These are phyloP conservation scores for Nothophytophthora sp. DNA, from an alignment of 352 stramenopile genomes.

Conservation along the genomic window DNA sequence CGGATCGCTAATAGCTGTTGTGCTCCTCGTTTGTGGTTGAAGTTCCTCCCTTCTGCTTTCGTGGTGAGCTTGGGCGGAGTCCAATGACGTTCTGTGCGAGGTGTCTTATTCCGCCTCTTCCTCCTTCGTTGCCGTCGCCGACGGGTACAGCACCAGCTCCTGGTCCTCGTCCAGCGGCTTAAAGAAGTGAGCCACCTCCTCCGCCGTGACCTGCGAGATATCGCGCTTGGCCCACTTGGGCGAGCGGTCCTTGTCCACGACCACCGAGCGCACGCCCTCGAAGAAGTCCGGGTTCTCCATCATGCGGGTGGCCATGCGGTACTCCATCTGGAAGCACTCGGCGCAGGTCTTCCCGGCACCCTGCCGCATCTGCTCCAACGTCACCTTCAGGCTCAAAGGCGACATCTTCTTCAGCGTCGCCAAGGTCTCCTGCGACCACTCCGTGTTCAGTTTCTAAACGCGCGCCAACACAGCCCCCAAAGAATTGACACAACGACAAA, in stretches of 20 bases:
- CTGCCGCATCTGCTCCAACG: slow-evolving; percentile 93
- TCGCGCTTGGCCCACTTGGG: slow-evolving; percentile 90
- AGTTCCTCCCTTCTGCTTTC: slow-evolving; percentile 14
- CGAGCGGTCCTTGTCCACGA: slow-evolving; percentile 96
- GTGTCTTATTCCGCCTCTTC: slow-evolving; percentile 29
- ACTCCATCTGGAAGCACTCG: slow-evolving; percentile 97
- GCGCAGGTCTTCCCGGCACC: slow-evolving; percentile 79
- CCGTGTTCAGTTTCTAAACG: slow-evolving; percentile 51
- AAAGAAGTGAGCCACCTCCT: slow-evolving; percentile 86
- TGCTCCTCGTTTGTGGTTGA: slow-evolving; percentile 27
- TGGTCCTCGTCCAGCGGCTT: slow-evolving; percentile 70
- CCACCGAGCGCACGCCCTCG: slow-evolving; percentile 94
- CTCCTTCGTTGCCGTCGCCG: slow-evolving; percentile 28
- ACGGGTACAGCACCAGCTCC: slow-evolving; percentile 76
- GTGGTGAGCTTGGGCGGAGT: slow-evolving; percentile 9
- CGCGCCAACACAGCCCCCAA: neutral
- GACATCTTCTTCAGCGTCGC: slow-evolving; percentile 89
- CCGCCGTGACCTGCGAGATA: slow-evolving; percentile 55
- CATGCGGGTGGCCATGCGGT: slow-evolving; percentile 82
- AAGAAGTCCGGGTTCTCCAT: slow-evolving; percentile 95
- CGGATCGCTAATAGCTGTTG: slow-evolving; percentile 21
- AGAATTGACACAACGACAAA: no score
- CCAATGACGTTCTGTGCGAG: slow-evolving; percentile 22
- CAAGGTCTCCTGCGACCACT: slow-evolving; percentile 83
- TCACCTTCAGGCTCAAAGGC: slow-evolving; percentile 94